A percentile compares a stretch with the other conserved stretches of the same genome.
These are phyloP conservation scores for bread wheat (Triticum aestivum) DNA, from an alignment of 176 grass and related monocot species.

Conservation along the genomic window DNA sequence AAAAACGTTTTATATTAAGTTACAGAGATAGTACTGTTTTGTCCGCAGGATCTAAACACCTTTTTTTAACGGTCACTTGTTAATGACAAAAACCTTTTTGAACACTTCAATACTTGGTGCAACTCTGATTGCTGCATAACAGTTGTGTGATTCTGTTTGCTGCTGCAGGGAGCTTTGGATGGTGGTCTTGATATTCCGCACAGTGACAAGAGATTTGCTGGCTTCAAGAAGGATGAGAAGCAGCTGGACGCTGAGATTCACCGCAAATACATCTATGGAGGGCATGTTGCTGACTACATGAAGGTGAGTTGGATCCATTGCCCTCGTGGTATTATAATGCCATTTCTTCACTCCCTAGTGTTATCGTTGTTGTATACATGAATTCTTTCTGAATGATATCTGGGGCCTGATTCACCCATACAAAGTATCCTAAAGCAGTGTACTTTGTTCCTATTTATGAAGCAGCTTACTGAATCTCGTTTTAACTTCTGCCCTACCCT, in stretches of 20 bases:
- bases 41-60: neutral
- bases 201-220: conserved; percentile 64
- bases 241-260: conserved; percentile 57
- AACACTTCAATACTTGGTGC: neutral
- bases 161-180: conserved; percentile 53
- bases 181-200: conserved; percentile 70
- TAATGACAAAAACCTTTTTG: neutral
- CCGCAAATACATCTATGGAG: conserved; percentile 61
- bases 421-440: neutral
- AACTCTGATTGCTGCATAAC: neutral
- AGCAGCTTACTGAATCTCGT: neutral
- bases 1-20: no score
- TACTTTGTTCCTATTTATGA: neutral
- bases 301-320: conserved; percentile 31
- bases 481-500: neutral
- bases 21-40: neutral
- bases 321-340: neutral
- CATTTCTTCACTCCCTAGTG: neutral
- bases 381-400: neutral
- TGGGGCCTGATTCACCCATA: neutral
- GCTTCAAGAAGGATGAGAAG: conserved; percentile 65
- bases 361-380: neutral
- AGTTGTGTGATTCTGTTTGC: neutral
- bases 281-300: conserved; percentile 60
- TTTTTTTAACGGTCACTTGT: neutral